Base-by-base conservation (phyloP, 768 basidiomycete genomes). In the Xanthoconium stramineum region DNA sequence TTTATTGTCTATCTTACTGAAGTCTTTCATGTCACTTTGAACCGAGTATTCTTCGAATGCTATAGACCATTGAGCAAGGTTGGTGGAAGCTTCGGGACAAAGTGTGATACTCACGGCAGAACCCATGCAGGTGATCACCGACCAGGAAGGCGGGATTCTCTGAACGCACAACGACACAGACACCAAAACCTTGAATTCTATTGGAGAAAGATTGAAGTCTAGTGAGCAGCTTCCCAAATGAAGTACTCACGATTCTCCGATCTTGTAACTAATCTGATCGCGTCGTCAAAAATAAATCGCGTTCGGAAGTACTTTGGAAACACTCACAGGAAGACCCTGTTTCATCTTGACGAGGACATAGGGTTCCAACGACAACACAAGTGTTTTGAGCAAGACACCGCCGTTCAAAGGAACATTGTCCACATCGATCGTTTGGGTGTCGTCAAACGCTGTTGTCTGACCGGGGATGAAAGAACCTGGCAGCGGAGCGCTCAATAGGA, bases 371-470 rank as follows among this genome's bases (percentile, higher is more conserved):
- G 76, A 76, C 15, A 82, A 59, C 6, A 72, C 74, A 15, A 85
- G 73, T 0, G 75, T 75, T 66, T 84, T 85, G 60, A 83, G 44
- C 9, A 85, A 62, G 52, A 82, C 62, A 0, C 80, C 79, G 0
- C 79, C 78, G 19, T 80, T 65, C 40, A 82, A 64, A 2, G 75
- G 65, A 1, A 74, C 75, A 30, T 62, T 75, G 17, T 82, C 79
- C 19, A 77, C 61, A 59, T 85, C 83, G 61, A 85, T 83, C 1
- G 70, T 76, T 52, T 75, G 63, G 0, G 69, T 75, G 5, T 55
- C 68, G 54, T 83, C 80, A 56, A 80, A 75, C 0, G 76, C 61
- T 3, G 76, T 75, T 6, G 79, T 80, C 60, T 78, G 72, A 17
- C 79, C 79, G 0, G 74, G 69, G 63, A 69, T 28, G 13, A 33